A percentile compares a stretch with the other conserved stretches of the same genome.
Conservation (phyloP, 257 asterid genomes). For the Scutellaria barbata region DNA sequence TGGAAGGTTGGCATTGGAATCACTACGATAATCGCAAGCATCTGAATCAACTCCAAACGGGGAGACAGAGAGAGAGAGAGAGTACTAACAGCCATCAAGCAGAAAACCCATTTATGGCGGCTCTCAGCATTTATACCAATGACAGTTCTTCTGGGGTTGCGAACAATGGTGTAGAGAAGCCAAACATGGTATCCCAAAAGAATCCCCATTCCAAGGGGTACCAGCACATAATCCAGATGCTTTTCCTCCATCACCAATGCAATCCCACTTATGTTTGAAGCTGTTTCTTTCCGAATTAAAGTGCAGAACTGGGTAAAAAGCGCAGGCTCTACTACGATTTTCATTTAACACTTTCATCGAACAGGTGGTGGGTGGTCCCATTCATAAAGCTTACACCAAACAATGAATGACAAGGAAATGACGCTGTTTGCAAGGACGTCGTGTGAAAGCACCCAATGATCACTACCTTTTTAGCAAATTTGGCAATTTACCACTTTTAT, state of each 20-base stretch:
- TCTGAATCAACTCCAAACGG: background rate
- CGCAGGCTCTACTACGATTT: background rate
- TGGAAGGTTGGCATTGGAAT: background rate
- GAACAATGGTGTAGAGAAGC: slow-evolving; percentile 60
- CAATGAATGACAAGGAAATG: background rate
- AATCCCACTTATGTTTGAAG: background rate
- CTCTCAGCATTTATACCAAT: slow-evolving; percentile 74
- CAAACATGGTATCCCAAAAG: slow-evolving; percentile 62
- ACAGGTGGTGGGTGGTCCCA: slow-evolving; percentile 14
- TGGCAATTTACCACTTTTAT: too few species aligned
- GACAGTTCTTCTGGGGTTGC: slow-evolving; percentile 61
- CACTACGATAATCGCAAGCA: background rate
- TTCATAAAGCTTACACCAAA: background rate
- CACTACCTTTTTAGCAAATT: too few species aligned
- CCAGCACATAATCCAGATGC: slow-evolving; percentile 63
- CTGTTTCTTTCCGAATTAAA: background rate
- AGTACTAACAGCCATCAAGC: slow-evolving; percentile 73
- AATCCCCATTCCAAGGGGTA: slow-evolving; percentile 67
- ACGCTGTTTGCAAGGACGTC: too few species aligned
- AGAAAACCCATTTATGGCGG: slow-evolving; percentile 73
- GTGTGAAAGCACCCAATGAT: too few species aligned
- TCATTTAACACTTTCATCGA: background rate
- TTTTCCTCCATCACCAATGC: slow-evolving; percentile 52
- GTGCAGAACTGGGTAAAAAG: background rate
- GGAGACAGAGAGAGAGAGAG: background rate